Evolutionary conservation across 495 filamentous ascomycete species (phyloP), one percentile per base, ranked within the genome.

Genomic region (Aspergillus avenaceus): DNA sequence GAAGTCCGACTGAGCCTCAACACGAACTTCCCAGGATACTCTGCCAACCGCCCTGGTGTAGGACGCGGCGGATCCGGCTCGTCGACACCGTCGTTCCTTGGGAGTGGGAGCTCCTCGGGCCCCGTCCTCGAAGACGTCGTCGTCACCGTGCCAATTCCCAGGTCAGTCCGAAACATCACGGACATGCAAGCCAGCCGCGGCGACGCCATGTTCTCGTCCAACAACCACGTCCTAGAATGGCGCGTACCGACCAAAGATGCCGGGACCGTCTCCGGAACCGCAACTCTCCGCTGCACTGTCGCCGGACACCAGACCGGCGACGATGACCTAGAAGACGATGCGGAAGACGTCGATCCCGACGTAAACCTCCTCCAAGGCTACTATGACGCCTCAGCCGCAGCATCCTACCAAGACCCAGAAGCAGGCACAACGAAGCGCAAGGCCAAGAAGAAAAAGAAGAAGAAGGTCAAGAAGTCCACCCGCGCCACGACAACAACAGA

Each of bases 171-270:
- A 46, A 97, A 91, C 61, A 76, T 98, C n/a, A 80, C 82, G 19
- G 90, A 96, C 59, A 81, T 97, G 50, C 74, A 88, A 49, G 83
- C 90, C 26, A 90, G 83, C 61, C 84, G 83, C 56, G 93, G 93
- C 19, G 93, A 99, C 47, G 88, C 90, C 2, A 79, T 80, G 32
- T 97, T 87, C 66, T 81, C 79, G 19, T 83, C 85, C 7, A 79
- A 78, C n/a, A 88, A 84, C 26, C 74, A 77, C 29, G 63, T 77
- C 2, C 74, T 99, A 2, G 88, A 95, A 62, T 99, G 93, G 93
- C 78, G 81, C 26, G 81, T 99, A 37, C 82, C 84, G 0, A 81
- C 80, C 14, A 88, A 87, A 66, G 82, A 86, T 31, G 75, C 77
- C 4, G 73, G 76, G 4, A 77, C 80, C 0, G 66, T 80, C 9